Base-by-base conservation (phyloP, 2,329 filamentous ascomycete species). In the Colletotrichum godetiae region DNA sequence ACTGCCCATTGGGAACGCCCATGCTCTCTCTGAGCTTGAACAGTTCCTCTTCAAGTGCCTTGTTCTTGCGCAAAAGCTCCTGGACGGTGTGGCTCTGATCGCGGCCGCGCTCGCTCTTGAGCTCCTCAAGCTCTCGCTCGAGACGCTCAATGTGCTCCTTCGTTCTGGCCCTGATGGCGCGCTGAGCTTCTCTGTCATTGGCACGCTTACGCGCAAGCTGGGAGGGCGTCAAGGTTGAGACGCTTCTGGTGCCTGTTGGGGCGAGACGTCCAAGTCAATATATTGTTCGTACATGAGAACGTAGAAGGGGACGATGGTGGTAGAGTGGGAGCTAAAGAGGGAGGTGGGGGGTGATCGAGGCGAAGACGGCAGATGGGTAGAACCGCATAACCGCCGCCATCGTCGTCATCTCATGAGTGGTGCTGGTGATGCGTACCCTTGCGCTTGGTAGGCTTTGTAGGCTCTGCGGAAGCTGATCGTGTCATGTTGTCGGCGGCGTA, bases 141-240 rank as follows among this genome's bases (percentile, higher is more conserved):
- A 97, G 86, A 27, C 87, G 87, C 80, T 97, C 94, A 78, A 97
- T 97, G 81, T 95, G 93, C 79, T 93, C 91, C 85, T 95, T 96
- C 52, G 95, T 97, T 77, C 95, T 90, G 81, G 95, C 94, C 62
- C 95, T 89, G 75, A 97, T 97, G 55, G 94, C 94, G 62, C 95
- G 90, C 84, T 98, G 95, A 55, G 95, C 95, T 83, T 97, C 94
- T 74, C 95, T 91, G 81, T 98, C 95, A 85, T 98, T 98, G 79
- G 94, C 94, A 76, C 95, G 89, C 86, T 98, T 98, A 82, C 95
- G 93, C 35, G 93, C 94, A 72, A 98, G 89, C 83, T 98, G 95
- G 74, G 95, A 93, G 6, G 95, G 93, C 12, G 94, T 97, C 80
- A 98, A 88, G 79, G 94, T 96, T 75, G 95, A 94, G 68, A 97